These are phyloP conservation scores for Aspergillus coremiiformis DNA, from an alignment of 495 filamentous ascomycete genomes.

Conservation along the genomic window DNA sequence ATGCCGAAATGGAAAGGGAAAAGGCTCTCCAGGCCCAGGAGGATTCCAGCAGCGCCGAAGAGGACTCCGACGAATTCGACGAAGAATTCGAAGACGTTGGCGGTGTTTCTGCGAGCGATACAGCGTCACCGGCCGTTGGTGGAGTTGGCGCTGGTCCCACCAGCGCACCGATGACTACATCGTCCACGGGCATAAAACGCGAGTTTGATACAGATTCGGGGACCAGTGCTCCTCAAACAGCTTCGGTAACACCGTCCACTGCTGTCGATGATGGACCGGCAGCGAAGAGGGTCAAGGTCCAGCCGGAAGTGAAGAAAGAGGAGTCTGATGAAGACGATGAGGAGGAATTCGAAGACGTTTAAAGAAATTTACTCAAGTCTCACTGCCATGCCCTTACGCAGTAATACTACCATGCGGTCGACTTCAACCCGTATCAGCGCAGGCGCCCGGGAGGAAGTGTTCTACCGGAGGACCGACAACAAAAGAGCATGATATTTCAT, in stretches of 20 bases:
- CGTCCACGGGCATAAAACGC: conserved; percentile 29
- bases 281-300: conserved; percentile 38
- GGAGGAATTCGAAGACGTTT: conserved; percentile 48
- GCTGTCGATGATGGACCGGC: conserved; percentile 34
- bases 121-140: conserved; percentile 30
- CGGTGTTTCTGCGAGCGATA: conserved; percentile 33
- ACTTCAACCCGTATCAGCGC: conserved; percentile 6
- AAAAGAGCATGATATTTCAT: not conserved
- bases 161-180: conserved; percentile 21
- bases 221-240: conserved; percentile 35
- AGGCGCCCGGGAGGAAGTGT: conserved; percentile 5
- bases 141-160: conserved; percentile 18
- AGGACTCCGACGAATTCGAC: conserved; percentile 43
- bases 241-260: conserved; percentile 36
- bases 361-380: not conserved
- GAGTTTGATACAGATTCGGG: conserved; percentile 37
- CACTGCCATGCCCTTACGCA: not conserved
- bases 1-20: conserved; percentile 44
- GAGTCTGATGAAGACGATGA: conserved; percentile 49
- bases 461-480: not conserved
- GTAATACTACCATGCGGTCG: not conserved
- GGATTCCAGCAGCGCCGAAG: conserved; percentile 40
- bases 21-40: conserved; percentile 41
- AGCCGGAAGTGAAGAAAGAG: conserved; percentile 28
- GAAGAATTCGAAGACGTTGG: conserved; percentile 46